Conservation (phyloP, 192 early-diverging fungal genomes). For the Thamnidium elegans region DNA sequence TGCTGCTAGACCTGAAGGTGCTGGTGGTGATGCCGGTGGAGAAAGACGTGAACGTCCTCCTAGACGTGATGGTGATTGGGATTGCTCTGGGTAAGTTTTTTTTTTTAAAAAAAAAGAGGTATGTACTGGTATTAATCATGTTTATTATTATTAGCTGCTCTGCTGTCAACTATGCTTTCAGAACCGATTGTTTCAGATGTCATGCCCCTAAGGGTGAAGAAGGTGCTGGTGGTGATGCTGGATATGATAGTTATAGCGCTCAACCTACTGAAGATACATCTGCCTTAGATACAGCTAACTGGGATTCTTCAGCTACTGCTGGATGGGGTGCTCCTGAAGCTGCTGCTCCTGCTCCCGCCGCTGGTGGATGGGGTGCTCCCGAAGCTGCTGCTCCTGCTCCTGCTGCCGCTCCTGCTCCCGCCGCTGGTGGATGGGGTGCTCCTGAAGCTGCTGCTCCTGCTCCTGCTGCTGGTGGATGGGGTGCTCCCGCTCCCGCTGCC, state of each 20-base stretch:
- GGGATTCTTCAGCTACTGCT: conserved; percentile 12
- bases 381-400: background rate
- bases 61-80: conserved; percentile 33
- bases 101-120: background rate
- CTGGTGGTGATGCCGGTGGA: conserved; percentile 17
- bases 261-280: background rate
- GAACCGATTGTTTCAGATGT: conserved; percentile 31
- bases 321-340: background rate
- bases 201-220: conserved; percentile 16
- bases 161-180: conserved; percentile 25
- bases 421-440: conserved; percentile 13
- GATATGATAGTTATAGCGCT: background rate
- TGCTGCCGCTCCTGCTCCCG: conserved; percentile 1
- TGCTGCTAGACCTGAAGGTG: conserved; percentile 28
- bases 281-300: background rate
- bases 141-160: conserved; percentile 20
- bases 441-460: conserved; percentile 12
- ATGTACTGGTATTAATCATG: background rate
- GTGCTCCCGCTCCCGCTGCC: conserved; percentile 11
- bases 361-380: conserved; percentile 3
- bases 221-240: conserved; percentile 11
- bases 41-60: conserved; percentile 27
- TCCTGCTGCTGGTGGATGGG: conserved; percentile 14
- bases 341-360: conserved; percentile 4
- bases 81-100: conserved; percentile 23